A percentile compares a stretch with the other conserved stretches of the same genome.
These are phyloP conservation scores for Neodidymelliopsis sp. DNA, from an alignment of 2,329 filamentous ascomycete species.

Conservation along the genomic window DNA sequence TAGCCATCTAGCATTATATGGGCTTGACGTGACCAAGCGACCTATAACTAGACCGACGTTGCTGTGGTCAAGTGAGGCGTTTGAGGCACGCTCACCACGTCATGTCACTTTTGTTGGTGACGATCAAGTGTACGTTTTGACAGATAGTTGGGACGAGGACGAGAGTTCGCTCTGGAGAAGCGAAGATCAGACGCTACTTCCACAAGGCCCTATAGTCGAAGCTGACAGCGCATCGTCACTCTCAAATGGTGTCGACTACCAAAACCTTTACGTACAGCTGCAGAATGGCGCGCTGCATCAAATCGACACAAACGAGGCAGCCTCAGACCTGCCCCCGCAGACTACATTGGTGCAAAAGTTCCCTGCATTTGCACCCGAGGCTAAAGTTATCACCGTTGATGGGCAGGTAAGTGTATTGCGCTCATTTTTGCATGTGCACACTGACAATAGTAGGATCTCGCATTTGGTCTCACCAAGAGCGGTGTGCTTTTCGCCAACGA, in stretches of 20 bases:
- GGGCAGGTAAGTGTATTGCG: slow-evolving; percentile 29
- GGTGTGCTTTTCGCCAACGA: slow-evolving; percentile 83
- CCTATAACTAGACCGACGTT: slow-evolving; percentile 55
- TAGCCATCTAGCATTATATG: slow-evolving; percentile 70
- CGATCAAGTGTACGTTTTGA: slow-evolving; percentile 46
- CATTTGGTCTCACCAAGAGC: slow-evolving; percentile 74
- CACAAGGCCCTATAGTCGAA: slow-evolving; percentile 34
- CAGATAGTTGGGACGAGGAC: slow-evolving; percentile 43
- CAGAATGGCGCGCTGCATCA: slow-evolving; percentile 34
- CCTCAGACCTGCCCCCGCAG: slow-evolving; percentile 24
- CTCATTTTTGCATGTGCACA: slow-evolving; percentile 18
- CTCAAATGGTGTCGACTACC: slow-evolving; percentile 29
- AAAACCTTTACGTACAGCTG: slow-evolving; percentile 32
- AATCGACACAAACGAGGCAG: slow-evolving; percentile 16
- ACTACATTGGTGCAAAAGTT: slow-evolving; percentile 31
- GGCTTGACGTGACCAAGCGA: slow-evolving; percentile 70
- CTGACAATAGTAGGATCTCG: slow-evolving; percentile 50
- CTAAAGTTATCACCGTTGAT: slow-evolving; percentile 30
- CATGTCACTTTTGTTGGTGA: slow-evolving; percentile 58
- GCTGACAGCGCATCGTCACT: slow-evolving; percentile 34
- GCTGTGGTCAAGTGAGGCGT: slow-evolving; percentile 46
- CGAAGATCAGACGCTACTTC: slow-evolving; percentile 28
- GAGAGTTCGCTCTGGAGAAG: slow-evolving; percentile 40
- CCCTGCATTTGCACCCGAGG: slow-evolving; percentile 38
- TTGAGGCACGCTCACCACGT: slow-evolving; percentile 41